These are phyloP conservation scores for Pachysolen tannophilus DNA, from an alignment of 805 yeast genomes.

Conservation along the genomic window DNA sequence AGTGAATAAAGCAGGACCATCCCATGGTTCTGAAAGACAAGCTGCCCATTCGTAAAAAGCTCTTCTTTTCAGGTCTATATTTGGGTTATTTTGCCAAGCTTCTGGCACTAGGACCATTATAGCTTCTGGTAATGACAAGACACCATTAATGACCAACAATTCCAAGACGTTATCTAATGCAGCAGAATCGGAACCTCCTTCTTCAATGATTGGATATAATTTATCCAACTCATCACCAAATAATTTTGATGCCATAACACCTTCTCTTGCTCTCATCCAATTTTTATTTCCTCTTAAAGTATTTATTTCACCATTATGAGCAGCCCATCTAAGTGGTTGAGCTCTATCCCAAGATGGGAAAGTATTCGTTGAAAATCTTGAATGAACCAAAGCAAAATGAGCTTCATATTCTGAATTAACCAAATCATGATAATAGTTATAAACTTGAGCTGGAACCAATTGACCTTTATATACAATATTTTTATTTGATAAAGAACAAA, in stretches of 20 bases:
- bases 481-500: constrained; percentile 82
- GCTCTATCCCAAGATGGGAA: constrained; percentile 99
- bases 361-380: constrained; percentile 95
- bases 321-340: constrained; percentile 94
- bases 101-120: constrained; percentile 96
- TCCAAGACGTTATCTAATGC: constrained; percentile 95
- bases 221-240: constrained; percentile 90
- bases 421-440: constrained; percentile 88
- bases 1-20: constrained; percentile 95
- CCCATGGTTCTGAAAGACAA: constrained; percentile 99
- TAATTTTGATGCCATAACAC: constrained; percentile 80
- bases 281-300: constrained; percentile 96
- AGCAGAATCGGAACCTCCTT: constrained; percentile 98
- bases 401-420: constrained; percentile 88
- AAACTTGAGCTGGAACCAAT: constrained; percentile 93
- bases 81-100: constrained; percentile 88
- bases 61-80: constrained; percentile 84
- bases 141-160: constrained; percentile 85
- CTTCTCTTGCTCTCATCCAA: constrained; percentile 99
- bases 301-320: constrained; percentile 98
- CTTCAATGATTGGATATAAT: constrained; percentile 92
- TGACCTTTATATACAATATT: constrained; percentile 97
- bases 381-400: constrained; percentile 93
- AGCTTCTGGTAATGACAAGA: constrained; percentile 89
- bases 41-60: constrained; percentile 99